Evolutionary conservation across 306 rosid genomes (phyloP), one percentile per base, ranked within the genome.

Genomic region (Cicer cuneatum): DNA sequence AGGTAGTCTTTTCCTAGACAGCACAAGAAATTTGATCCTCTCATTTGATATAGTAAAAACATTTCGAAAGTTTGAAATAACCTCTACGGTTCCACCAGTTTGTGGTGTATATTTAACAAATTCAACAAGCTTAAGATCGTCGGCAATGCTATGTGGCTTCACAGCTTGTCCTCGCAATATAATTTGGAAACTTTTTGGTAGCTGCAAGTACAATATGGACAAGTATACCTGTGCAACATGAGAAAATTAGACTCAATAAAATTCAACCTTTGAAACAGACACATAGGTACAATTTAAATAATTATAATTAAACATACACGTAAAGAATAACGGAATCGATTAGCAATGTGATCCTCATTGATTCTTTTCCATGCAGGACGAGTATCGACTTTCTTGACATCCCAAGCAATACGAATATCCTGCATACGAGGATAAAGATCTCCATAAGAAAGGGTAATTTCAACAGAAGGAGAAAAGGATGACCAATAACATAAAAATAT

Each of bases 141-240:
- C 74, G 0, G 89, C 99, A 85, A 89, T 79, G 73, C 87, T 94
- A 82, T 84, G 93, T 33, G 78, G 96, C 80, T 75, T 65, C 89
- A 92, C 93, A 75, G 79, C 86, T 82, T 67, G 66, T 66, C 98
- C 97, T 10, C 97, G 88, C 80, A 94, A 86, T 71, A 87, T 51
- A 61, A 94, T 88, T 56, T 71, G 88, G 80, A 94, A 94, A 69
- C 15, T 71, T 60, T 66, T 80, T 1, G 97, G 92, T 18, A 85
- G 40, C 71, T 86, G 81, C 90, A 94, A 82, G 90, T 94, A 94
- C 86, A 94, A 88, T 84, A 94, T 90, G 74, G 99, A 94, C 87
- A 81, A 71, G 83, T 94, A 94, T 35, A 60, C 99, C 99, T 94
- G 86, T 42, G 66, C 38, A 80, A 52, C 76, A 53, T 57, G 56